Evolutionary conservation across 2,329 filamentous ascomycete species (phyloP), one percentile per base, ranked within the genome.

Genomic region (Ophiocordyceps sinensis): DNA sequence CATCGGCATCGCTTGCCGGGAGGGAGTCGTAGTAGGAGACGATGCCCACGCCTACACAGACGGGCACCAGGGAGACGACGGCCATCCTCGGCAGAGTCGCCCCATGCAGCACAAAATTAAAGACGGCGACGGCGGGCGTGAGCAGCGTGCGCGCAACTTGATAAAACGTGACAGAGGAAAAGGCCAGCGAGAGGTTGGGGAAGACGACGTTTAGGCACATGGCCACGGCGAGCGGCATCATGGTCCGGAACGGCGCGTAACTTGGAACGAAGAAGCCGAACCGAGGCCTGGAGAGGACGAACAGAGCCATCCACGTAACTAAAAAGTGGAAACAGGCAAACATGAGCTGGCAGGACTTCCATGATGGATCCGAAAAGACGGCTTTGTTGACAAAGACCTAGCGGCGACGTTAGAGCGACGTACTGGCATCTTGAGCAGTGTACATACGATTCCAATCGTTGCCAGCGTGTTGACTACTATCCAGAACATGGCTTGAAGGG

Each of bases 171-270:
- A 83, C 73, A 39, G 72, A 73, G 19, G 77, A 82, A 55, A 75
- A 80, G 23, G 78, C 77, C 36, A 84, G 64, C 1, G 76, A 81
- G 7, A 82, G 60, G 51, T 83, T 83, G 8, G 77, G 77, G 11
- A 83, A 64, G 46, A 83, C 76, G 53, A 83, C 77, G 57, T 82
- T 82, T 44, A 79, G 64, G 40, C 74, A 70, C 78, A 84, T 82
- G 51, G 76, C 71, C 28, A 78, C 51, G 3, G 76, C 74, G n/a
- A 83, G 64, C 3, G 79, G 79, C 17, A 81, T 60, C 42, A 83
- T 71, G 29, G 74, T 67, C 43, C 63, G 60, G 38, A 78, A 58
- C 28, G 70, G 60, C 34, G 72, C 70, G 39, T 70, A 66, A 32
- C 73, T 71, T 2, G 77, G 71, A n/a, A 60, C 58, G 54, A 83